Base-by-base conservation (phyloP, 108 stramenopile genomes). In the Stephanodiscus minutulus region DNA sequence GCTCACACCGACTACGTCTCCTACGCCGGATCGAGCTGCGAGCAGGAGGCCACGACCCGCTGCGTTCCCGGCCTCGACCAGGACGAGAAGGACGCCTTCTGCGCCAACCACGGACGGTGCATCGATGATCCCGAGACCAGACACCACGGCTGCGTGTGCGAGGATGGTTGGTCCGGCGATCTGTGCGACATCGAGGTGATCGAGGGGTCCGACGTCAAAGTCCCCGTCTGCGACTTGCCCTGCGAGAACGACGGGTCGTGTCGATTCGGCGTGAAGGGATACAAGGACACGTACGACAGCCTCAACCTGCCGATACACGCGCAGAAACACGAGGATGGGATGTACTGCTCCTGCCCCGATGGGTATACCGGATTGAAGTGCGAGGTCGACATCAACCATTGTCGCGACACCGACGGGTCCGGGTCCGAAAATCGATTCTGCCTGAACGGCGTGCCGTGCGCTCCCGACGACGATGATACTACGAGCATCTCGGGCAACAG, bases 301-400 rank as follows among this genome's bases (percentile, higher is more conserved):
- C 69, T 78, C 20, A 52, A 58, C 43, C 44, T 78, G 31, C 61
- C 62, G 15, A 58, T 71, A 27, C 60, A 47, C 44, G 55, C 49
- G 20, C 54, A 11, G 6, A 82, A 58, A 35, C 49, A 76, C 5
- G 66, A 67, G 3, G 44, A 74, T 68, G 83, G 85, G 44, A 86
- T 86, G 85, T 82, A 88, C 59, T 88, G 87, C n/a, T 72, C 70
- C 17, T 88, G 87, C 48, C 85, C 85, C 33, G 37, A 18, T 15
- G 85, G 85, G 6, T 88, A 64, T 61, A 82, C 85, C 1, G 87
- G 87, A 43, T 57, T 88, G 48, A 81, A 84, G 49, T 88, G 87
- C 54, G 87, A 88, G 57, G 74, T 82, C 48, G 66, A 81, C 13
- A 56, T 82, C 44, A 74, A 61, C 31, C 72, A 80, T 24, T 88